Evolutionary conservation across 192 early-diverging fungal species (phyloP).

Genomic region (Entophlyctis luteolus): DNA sequence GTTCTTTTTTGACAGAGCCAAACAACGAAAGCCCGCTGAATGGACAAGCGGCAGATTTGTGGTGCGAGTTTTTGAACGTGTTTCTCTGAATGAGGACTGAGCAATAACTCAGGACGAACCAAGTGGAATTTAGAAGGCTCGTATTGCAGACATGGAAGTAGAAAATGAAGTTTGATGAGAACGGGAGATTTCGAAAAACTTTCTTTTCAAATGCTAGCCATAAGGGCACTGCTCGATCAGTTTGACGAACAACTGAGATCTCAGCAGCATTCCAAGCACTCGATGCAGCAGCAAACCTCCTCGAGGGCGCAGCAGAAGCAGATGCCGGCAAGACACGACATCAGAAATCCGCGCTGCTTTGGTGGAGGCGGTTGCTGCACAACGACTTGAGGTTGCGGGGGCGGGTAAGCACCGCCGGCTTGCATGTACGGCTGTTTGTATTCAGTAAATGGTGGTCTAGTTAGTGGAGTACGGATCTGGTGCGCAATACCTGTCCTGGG

Average conservation of each 20-base stretch:
- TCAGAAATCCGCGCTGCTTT: not conserved
- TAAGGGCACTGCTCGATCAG: too few relatives aligned
- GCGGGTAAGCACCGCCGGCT: not conserved
- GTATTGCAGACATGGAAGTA: conserved; percentile 22
- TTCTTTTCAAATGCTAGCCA: too few relatives aligned
- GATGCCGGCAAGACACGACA: conserved; percentile 1
- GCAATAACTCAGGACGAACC: not conserved
- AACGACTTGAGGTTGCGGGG: not conserved
- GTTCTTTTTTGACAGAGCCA: conserved; percentile 39
- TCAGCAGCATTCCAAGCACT: conserved; percentile 4
- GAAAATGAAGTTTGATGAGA: too few relatives aligned
- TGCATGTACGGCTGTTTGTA: not conserved
- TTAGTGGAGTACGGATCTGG: not conserved
- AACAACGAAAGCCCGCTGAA: conserved; percentile 57
- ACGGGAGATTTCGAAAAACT: too few relatives aligned
- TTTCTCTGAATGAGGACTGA: not conserved
- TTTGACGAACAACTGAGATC: not conserved
- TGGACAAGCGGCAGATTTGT: conserved; percentile 44
- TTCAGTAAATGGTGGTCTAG: not conserved
- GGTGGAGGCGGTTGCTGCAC: not conserved
- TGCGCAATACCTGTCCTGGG: not conserved
- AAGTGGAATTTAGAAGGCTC: conserved; percentile 21
- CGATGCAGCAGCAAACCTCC: not conserved
- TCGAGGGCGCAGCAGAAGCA: conserved; percentile 16
- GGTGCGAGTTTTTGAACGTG: conserved; percentile 14